phyloP scores from a whole-genome alignment of 768 basidiomycete genomes.

The Leccinum truebloodii region DNA sequence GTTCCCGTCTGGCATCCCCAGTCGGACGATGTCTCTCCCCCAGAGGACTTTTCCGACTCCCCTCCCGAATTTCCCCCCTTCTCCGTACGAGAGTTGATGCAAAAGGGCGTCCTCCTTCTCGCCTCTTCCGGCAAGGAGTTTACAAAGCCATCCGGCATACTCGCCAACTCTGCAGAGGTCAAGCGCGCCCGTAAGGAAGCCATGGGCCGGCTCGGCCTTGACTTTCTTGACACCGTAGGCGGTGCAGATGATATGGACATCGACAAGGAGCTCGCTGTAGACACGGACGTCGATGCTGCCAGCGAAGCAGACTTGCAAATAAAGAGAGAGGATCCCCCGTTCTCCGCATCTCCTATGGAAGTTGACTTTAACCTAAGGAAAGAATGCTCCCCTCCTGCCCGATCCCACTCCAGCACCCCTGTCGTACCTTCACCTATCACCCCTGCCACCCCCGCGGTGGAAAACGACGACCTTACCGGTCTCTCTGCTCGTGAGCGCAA shows the following conservation, averaged over 20 bases:
- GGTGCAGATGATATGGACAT: constrained; percentile 79
- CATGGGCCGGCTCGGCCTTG: constrained; percentile 84
- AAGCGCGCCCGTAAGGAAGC: constrained; percentile 87
- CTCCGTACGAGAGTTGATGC: constrained; percentile 73
- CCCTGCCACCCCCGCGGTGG: constrained; percentile 35
- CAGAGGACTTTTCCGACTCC: constrained; percentile 28
- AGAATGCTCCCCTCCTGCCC: constrained; percentile 42
- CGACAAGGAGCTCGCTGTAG: constrained; percentile 75
- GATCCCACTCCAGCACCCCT: constrained; percentile 48
- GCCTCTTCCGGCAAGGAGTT: constrained; percentile 96
- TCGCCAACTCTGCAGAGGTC: constrained; percentile 75
- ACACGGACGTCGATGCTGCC: constrained; percentile 50
- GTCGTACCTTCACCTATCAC: constrained; percentile 52
- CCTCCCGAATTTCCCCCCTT: constrained; percentile 70
- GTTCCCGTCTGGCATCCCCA: constrained; percentile 74
- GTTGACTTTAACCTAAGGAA: constrained; percentile 42
- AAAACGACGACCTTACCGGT: constrained; percentile 46
- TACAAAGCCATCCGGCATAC: constrained; percentile 66
- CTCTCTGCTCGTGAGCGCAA: constrained; percentile 93
- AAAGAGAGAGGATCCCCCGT: constrained; percentile 41
- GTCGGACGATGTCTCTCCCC: constrained; percentile 27
- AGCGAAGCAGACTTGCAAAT: constrained; percentile 40
- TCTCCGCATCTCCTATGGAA: constrained; percentile 45
- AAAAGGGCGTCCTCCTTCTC: constrained; percentile 76
- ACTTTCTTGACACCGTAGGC: constrained; percentile 76